Base-by-base conservation (phyloP, 2,329 filamentous ascomycete species). In the Pseudocercospora vitis region DNA sequence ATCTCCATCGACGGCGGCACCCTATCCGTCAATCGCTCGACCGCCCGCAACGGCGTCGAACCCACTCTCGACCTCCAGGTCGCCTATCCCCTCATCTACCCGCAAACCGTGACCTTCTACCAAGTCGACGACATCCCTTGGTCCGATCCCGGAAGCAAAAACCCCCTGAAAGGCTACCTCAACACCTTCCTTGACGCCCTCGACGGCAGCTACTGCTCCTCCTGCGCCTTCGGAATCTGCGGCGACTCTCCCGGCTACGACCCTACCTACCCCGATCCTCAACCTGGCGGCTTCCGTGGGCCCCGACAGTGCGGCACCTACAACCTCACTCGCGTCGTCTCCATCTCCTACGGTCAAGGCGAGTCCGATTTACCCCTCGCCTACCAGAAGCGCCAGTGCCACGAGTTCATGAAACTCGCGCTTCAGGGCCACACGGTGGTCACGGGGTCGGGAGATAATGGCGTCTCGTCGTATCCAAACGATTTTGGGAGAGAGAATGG, bases 21-120 rank as follows among this genome's bases (percentile, higher is more conserved):
- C 48, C 72, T 3, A 72, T 19, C 37, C 5, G 16, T 12, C 19
- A 40, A 24, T 23, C 37, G 37, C 18, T 21, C 37, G n/a, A 12
- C 72, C 72, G 78, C 48, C 19, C 16, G 32, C 7, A 55, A 52
- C 59, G 75, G 74, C 18, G 75, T 74, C 40, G 81, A 84, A 68
- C 78, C 78, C 1, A 68, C 78, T 32, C 73, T 83, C 8, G 81
- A 84, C 59, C 71, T 84, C 3, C 70, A 81, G 56, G 78, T 81
- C 56, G 77, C 77, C 49, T 81, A 79, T 66, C 66, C 77, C 8
- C 68, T 83, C 29, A 73, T 81, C 28, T 65, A 65, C 47, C 81
- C 79, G 1, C 79, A 83, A 60, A 70, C 71, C 7, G 73, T 78
- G 24, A 52, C 55, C 19, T 65, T 82, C 18, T 80, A 77, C 64